Conservation (phyloP, 306 rosid genomes). For the Lithocarpus polystachyus region DNA sequence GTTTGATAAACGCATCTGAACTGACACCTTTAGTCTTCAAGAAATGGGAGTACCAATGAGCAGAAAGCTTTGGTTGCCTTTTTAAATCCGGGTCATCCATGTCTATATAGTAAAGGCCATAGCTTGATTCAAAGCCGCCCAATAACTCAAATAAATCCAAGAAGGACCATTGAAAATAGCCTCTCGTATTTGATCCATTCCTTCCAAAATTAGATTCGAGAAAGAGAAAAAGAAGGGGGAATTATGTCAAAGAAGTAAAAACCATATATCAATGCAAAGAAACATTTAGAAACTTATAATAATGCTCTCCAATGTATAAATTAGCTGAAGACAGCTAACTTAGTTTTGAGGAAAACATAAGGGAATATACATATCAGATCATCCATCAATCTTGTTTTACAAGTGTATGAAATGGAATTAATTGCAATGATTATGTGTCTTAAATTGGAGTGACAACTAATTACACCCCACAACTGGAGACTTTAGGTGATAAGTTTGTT, state of each 20-base stretch:
- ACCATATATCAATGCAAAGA: not conserved
- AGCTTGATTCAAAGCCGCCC: slow-evolving; percentile 23
- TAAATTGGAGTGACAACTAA: no score
- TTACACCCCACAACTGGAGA: no score
- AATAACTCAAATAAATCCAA: slow-evolving; percentile 34
- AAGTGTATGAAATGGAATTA: not conserved
- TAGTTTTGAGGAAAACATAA: not conserved
- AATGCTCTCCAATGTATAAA: not conserved
- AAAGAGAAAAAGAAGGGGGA: not conserved
- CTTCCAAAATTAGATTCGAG: slow-evolving; percentile 1
- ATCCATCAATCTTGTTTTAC: not conserved
- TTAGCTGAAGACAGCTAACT: not conserved
- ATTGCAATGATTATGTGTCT: no score
- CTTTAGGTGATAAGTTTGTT: no score
- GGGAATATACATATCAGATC: not conserved
- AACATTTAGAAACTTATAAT: not conserved
- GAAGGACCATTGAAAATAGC: slow-evolving; percentile 50
- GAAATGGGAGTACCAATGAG: slow-evolving; percentile 35
- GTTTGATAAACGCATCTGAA: slow-evolving; percentile 12
- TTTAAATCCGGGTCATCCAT: slow-evolving; percentile 37
- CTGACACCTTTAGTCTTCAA: slow-evolving; percentile 19
- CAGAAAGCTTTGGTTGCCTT: slow-evolving; percentile 47
- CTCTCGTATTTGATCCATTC: slow-evolving; percentile 40
- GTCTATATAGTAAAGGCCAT: slow-evolving; percentile 39
- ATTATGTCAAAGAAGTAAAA: not conserved